Conservation (phyloP, 1,284 basidiomycete genomes). For the Sporisorium exsertum region DNA sequence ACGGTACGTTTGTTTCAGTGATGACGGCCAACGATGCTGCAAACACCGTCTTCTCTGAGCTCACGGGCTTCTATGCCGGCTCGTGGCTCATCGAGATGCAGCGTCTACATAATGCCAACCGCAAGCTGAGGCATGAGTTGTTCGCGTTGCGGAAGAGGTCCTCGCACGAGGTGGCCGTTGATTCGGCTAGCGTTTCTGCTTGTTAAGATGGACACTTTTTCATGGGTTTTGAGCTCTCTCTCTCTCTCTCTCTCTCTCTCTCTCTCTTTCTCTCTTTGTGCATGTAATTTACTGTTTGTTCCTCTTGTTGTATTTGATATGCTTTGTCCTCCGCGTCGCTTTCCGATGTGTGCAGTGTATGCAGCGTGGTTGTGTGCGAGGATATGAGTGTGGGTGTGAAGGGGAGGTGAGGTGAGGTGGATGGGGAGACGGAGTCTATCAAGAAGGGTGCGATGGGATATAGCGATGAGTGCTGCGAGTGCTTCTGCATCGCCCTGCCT, state of each 20-base stretch:
- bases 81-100: slow-evolving; percentile 54
- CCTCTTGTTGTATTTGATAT: neutral
- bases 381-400: too few relatives aligned
- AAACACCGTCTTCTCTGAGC: slow-evolving; percentile 40
- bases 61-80: slow-evolving; percentile 44
- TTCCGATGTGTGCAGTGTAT: too few relatives aligned
- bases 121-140: slow-evolving; percentile 32
- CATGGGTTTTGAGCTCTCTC: neutral
- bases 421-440: too few relatives aligned
- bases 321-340: too few relatives aligned
- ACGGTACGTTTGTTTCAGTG: slow-evolving; percentile 20
- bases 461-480: too few relatives aligned
- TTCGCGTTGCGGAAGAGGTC: slow-evolving; percentile 21
- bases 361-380: too few relatives aligned
- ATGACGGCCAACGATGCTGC: slow-evolving; percentile 47
- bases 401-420: too few relatives aligned
- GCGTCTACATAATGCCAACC: slow-evolving; percentile 45
- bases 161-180: neutral
- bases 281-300: neutral
- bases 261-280: neutral
- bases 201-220: slow-evolving; percentile 1
- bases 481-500: too few relatives aligned
- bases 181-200: slow-evolving; percentile 6
- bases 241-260: too few relatives aligned
- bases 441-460: too few relatives aligned